Base-by-base conservation (phyloP, 2,329 filamentous ascomycete genomes). In the Grosmannia serpens region DNA sequence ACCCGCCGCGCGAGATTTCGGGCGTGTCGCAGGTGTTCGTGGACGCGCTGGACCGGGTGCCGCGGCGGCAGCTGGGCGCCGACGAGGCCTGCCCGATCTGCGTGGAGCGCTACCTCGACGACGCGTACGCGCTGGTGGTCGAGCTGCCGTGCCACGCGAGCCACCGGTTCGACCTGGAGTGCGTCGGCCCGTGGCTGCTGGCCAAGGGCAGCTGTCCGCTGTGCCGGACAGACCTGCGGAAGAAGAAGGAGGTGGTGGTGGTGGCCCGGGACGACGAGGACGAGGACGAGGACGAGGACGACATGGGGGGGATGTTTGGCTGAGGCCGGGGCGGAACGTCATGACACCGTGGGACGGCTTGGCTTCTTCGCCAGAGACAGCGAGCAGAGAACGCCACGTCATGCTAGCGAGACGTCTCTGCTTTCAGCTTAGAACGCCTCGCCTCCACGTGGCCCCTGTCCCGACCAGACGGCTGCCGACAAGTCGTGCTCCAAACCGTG, bases 151-250 rank as follows among this genome's bases (percentile, higher is more conserved):
- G 84, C 67, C 74, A 82, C 64, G 74, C 73, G 35, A 72, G 69
- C 47, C 84, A 87, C 68, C 71, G 71, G 55, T 86, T 84, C 66
- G 84, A 87, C 65, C 70, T 86, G n/a, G 84, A 87, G 71, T 87
- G 84, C 65, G 82, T 86, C 2, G 80, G 77, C 4, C 83, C 84
- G 8, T 87, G 84, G 84, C 68, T 87, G 67, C 72, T 77, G 68
- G 77, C 80, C 65, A 84, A 86, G 70, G 83, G 83, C 44, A 84
- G 76, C 35, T 86, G 83, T 67, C 83, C 83, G 46, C 74, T 86
- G 72, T 85, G 83, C 68, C 72, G 84, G 60, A 76, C 79, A 67
- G 81, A 84, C 65, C 70, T 86, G 70, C 76, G 74, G 35, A 77
- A 79, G 74, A 82, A 81, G 74, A 76, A 73, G 69, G 71, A 72